Conservation (phyloP, 371 early-diverging fungal genomes). For the Lichtheimia corymbifera region DNA sequence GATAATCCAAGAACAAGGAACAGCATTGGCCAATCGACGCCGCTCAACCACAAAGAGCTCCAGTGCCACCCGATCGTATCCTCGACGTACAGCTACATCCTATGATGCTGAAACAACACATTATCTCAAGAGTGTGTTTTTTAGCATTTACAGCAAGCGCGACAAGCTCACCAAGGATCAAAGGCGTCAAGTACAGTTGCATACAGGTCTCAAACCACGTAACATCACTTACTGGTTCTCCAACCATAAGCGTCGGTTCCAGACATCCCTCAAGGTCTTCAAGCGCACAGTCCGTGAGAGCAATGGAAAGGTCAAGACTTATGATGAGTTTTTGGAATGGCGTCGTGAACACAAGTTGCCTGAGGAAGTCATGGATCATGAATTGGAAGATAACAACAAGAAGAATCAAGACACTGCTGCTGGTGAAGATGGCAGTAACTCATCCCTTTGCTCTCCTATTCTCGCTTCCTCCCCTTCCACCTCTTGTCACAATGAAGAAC, state of each 20-base stretch:
- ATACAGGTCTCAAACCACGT: slow-evolving; percentile 42
- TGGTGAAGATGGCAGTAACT: neutral
- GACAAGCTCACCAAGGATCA: slow-evolving; percentile 50
- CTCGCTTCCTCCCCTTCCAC: too few relatives aligned
- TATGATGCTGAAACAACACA: slow-evolving; percentile 44
- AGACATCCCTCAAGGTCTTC: slow-evolving; percentile 25
- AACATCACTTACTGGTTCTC: slow-evolving; percentile 56
- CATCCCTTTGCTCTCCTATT: neutral
- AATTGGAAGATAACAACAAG: neutral
- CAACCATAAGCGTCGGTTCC: slow-evolving; percentile 50
- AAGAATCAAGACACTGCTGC: neutral
- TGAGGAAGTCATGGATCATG: slow-evolving; percentile 25
- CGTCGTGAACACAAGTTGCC: slow-evolving; percentile 26
- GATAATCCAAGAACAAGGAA: too few relatives aligned
- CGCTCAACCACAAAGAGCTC: neutral
- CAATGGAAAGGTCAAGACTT: slow-evolving; percentile 28
- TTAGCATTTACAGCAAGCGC: slow-evolving; percentile 35
- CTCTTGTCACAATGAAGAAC: too few relatives aligned
- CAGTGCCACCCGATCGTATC: neutral
- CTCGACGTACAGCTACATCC: slow-evolving; percentile 44
- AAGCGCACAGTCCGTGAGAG: slow-evolving; percentile 27
- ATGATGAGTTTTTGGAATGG: slow-evolving; percentile 43
- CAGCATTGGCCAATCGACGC: neutral
- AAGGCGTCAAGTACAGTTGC: slow-evolving; percentile 26
- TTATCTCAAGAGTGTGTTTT: slow-evolving; percentile 43